Base-by-base conservation (phyloP, 1,284 basidiomycete genomes). In the Trametes versicolor region DNA sequence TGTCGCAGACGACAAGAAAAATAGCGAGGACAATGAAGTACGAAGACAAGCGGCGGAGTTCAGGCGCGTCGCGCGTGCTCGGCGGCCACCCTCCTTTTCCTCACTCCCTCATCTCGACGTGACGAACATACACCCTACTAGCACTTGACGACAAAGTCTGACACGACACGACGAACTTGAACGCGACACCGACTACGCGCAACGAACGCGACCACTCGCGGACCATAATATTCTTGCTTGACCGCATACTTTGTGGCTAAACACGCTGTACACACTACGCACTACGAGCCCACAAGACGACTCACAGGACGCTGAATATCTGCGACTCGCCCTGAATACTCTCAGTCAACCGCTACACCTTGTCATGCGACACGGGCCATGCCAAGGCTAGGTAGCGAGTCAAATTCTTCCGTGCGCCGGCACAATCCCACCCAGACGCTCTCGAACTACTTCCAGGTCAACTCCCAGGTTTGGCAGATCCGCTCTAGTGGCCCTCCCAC, bases 311-410 rank as follows among this genome's bases (percentile, higher is more conserved):
- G 5, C n/a, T 17, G n/a, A 36, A 12, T 32, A 34, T 2, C 21
- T 4, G 37, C 5, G 23, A 19, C 23, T n/a, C 48, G 17, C 43
- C 37, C 21, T 15, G 13, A 19, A 39, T 32, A 37, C n/a, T 12
- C n/a, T 50, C 2, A 41, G 3, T 36, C 39, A 49, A 36, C 21
- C 39, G 55, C 25, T 49, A 49, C 37, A 32, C 43, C 51, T 45
- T 43, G 58, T 34, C 58, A 63, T 63, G 65, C 53, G 32, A 63
- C 27, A 49, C 19, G 23, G 45, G 43, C 50, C 58, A 69, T 69
- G 68, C 68, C 68, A 27, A 63, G 65, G 58, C 51, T 63, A 62
- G 63, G 63, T 52, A 62, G 60, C 49, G 68, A 67, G 49, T 60
- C 68, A 19, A 67, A 57, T 59, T 65, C 68, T 6, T 60, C 61